Percentiles rank a stretch among this genome's conserved stretches.
Evolutionary conservation across 495 filamentous ascomycete species (phyloP).

Genomic region (Lasiosphaeris hirsuta): DNA sequence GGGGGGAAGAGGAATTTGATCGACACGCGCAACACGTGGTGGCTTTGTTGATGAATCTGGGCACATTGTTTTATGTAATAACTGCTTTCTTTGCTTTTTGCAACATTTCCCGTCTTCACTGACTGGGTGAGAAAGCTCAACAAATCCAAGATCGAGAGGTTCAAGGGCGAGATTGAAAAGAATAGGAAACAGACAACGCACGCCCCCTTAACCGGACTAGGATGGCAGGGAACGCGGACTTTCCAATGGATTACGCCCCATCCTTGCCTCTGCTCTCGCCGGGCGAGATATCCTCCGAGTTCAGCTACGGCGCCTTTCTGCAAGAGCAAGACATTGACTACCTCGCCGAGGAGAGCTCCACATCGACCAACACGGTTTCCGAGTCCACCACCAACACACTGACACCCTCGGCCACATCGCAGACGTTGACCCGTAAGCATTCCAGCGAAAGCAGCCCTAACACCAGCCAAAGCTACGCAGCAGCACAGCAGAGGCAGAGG

Average conservation of each 20-base stretch:
- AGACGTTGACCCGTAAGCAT: background rate
- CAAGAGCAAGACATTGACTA: conserved; percentile 34
- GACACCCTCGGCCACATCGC: background rate
- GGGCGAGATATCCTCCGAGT: conserved; percentile 2
- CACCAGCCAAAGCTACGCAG: background rate
- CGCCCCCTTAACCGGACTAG: too few relatives aligned
- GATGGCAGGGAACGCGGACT: background rate
- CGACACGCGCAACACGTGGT: too few relatives aligned
- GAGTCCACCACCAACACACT: background rate
- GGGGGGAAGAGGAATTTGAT: too few relatives aligned
- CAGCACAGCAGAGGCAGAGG: conserved; percentile 22
- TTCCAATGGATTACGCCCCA: background rate
- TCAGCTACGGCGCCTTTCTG: conserved; percentile 33
- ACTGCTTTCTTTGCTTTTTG: too few relatives aligned
- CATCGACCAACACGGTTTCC: conserved; percentile 11
- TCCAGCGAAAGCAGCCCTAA: background rate
- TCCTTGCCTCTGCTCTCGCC: background rate
- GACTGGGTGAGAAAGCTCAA: too few relatives aligned
- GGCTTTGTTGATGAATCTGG: too few relatives aligned
- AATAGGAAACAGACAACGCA: too few relatives aligned
- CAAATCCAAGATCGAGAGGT: too few relatives aligned
- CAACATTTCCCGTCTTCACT: too few relatives aligned
- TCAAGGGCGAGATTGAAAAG: too few relatives aligned
- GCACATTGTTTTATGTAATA: too few relatives aligned
- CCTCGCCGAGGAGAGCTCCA: conserved; percentile 27